Percentiles rank a stretch among this genome's conserved stretches.
Evolutionary conservation across 75 land plant species (phyloP).

Genomic region (Isoetes taiwanensis): DNA sequence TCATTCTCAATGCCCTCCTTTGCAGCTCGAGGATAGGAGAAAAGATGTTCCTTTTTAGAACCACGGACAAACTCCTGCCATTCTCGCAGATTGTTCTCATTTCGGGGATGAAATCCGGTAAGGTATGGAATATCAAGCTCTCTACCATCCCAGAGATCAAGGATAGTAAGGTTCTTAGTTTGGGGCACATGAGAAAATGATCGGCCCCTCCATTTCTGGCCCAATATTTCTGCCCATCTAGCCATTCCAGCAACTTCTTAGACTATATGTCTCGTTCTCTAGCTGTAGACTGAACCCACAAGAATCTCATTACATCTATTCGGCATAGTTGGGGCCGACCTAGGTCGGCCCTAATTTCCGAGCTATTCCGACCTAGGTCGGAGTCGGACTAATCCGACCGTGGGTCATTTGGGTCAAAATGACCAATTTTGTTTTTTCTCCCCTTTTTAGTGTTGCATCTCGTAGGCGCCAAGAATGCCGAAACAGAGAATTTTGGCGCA

Average conservation of each 20-base stretch:
- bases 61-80: conserved; percentile 44
- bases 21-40: conserved; percentile 54
- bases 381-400: conserved; percentile 36
- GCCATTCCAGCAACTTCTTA: conserved; percentile 36
- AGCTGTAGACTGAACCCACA: conserved; percentile 24
- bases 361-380: conserved; percentile 68
- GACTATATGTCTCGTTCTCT: conserved; percentile 37
- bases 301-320: conserved; percentile 58
- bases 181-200: conserved; percentile 48
- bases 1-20: not conserved
- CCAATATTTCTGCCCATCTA: conserved; percentile 28
- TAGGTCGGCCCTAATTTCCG: no score
- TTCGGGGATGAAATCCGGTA: conserved; percentile 64
- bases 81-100: conserved; percentile 21
- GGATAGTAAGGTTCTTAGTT: conserved; percentile 49
- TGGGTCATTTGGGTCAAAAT: no score
- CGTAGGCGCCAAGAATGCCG: no score
- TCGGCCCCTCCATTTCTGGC: conserved; percentile 36
- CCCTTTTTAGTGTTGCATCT: no score
- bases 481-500: no score
- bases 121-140: conserved; percentile 81
- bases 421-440: no score
- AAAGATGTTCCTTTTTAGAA: conserved; percentile 23
- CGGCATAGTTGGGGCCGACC: no score
- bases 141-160: conserved; percentile 52